A percentile compares a stretch with the other conserved stretches of the same genome.
These are phyloP conservation scores for Schwanniomyces vanrijiae DNA, from an alignment of 805 yeast genomes.

Conservation along the genomic window DNA sequence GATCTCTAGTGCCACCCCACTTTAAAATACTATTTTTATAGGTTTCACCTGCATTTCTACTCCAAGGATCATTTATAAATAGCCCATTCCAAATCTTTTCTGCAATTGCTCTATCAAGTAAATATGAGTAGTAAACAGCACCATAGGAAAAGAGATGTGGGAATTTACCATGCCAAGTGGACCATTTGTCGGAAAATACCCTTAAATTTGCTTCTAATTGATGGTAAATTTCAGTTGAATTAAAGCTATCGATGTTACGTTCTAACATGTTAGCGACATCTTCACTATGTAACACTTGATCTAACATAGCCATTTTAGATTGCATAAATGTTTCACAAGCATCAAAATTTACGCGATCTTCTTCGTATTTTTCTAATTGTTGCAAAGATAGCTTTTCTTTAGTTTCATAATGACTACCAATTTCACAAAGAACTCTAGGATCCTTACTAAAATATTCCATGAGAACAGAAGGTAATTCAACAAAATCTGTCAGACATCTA, in stretches of 20 bases:
- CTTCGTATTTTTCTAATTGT: slow-evolving; percentile 51
- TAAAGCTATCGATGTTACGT: slow-evolving; percentile 32
- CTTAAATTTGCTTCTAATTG: slow-evolving; percentile 56
- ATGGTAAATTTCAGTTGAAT: slow-evolving; percentile 65
- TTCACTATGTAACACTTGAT: slow-evolving; percentile 69
- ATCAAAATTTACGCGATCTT: slow-evolving; percentile 52
- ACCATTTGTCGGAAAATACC: slow-evolving; percentile 64
- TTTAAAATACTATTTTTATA: slow-evolving; percentile 68
- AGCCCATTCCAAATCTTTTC: slow-evolving; percentile 76
- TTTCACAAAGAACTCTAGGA: slow-evolving; percentile 67
- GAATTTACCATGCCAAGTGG: slow-evolving; percentile 92
- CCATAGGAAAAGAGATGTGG: slow-evolving; percentile 94
- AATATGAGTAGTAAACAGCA: slow-evolving; percentile 87
- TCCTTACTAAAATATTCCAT: slow-evolving; percentile 93
- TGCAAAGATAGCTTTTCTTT: slow-evolving; percentile 56
- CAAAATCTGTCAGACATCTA: slow-evolving; percentile 93
- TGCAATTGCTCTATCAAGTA: slow-evolving; percentile 91
- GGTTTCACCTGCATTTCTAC: slow-evolving; percentile 70
- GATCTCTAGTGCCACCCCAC: slow-evolving; percentile 94
- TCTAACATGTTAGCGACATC: slow-evolving; percentile 22
- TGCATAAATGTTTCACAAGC: slow-evolving; percentile 82
- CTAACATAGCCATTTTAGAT: slow-evolving; percentile 85
- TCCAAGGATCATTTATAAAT: slow-evolving; percentile 69
- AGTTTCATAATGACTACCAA: slow-evolving; percentile 72
- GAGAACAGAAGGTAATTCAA: slow-evolving; percentile 92